Base-by-base conservation (phyloP, 2,329 filamentous ascomycete species). In the Pestalotiopsis sp. region DNA sequence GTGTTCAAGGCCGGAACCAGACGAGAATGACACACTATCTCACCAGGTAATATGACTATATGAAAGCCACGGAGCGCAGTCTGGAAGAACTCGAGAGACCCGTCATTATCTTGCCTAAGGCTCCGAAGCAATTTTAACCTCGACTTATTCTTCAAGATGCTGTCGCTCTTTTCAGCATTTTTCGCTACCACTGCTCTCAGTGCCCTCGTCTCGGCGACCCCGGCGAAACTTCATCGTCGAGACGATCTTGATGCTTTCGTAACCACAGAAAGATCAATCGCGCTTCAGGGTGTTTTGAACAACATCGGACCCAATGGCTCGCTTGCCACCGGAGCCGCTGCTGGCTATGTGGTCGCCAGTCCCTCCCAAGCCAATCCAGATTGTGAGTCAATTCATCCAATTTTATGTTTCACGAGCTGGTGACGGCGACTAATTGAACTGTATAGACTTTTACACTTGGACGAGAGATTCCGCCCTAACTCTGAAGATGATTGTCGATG, bases 361-460 rank as follows among this genome's bases (percentile, higher is more conserved):
- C 87, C 87, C 20, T 87, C 84, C 9, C 86, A 80, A n/a, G 76
- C 72, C 3, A 78, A 85, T 72, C 87, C 87, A 1, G 79, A 89
- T 72, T 90, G 86, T 88, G 73, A 76, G 83, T 78, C 20, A 4
- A 20, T 49, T 4, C 12, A n/a, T n/a, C 14, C 38, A 11, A 27
- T 23, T 17, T 20, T 9, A 1, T 4, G 14, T 61, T 13, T 12
- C 23, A 58, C 5, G 12, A 13, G 12, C 25, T 23, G 27, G 25
- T n/a, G 13, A n/a, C 20, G 27, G 17, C 17, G 17, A 23, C 45
- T 52, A 9, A 52, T 17, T n/a, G 45, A 7, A 31, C 9, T 4
- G 12, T n/a, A 14, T 38, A 87, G 85, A 89, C 72, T 89, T 83
- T 76, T 89, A 84, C 71, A 88, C 86, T 0, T 89, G 87, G 87